phyloP scores from a whole-genome alignment of 1,284 basidiomycete genomes.

The Malassezia globosa region DNA sequence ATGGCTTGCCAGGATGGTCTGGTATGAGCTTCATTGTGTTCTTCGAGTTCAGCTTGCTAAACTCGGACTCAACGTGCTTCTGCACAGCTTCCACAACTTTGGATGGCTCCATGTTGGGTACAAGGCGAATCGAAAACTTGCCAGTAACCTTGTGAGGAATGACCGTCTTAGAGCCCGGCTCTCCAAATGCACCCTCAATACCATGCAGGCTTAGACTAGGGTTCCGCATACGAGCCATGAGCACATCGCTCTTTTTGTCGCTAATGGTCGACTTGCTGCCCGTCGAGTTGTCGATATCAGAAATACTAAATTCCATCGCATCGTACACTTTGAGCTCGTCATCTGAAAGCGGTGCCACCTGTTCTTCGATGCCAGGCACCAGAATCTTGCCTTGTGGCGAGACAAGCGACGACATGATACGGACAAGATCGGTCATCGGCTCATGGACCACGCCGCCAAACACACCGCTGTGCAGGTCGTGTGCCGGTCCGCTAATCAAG shows the following conservation, averaged over 20 bases:
- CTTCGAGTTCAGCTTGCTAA: slow-evolving; percentile 40
- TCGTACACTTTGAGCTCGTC: slow-evolving; percentile 59
- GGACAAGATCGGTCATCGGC: slow-evolving; percentile 57
- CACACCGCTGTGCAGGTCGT: slow-evolving; percentile 76
- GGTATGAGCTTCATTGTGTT: slow-evolving; percentile 37
- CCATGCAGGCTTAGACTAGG: slow-evolving; percentile 87
- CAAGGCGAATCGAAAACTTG: slow-evolving; percentile 51
- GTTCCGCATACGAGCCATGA: slow-evolving; percentile 67
- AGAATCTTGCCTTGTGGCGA: slow-evolving; percentile 71
- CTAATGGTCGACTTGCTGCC: slow-evolving; percentile 68
- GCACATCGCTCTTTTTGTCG: slow-evolving; percentile 66
- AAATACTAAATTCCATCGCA: slow-evolving; percentile 47
- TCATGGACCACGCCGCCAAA: slow-evolving; percentile 48
- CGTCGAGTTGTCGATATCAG: slow-evolving; percentile 68
- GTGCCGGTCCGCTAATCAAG: slow-evolving; percentile 67
- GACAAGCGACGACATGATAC: slow-evolving; percentile 64
- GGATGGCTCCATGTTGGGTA: slow-evolving; percentile 69
- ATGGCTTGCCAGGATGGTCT: slow-evolving; percentile 44
- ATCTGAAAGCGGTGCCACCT: slow-evolving; percentile 65
- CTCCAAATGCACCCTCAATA: slow-evolving; percentile 88
- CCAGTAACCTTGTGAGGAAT: slow-evolving; percentile 81
- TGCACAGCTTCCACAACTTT: slow-evolving; percentile 36
- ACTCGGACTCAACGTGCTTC: slow-evolving; percentile 39
- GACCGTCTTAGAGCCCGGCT: slow-evolving; percentile 66
- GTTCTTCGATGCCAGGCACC: slow-evolving; percentile 79